Evolutionary conservation across 2,329 filamentous ascomycete species (phyloP), one percentile per base, ranked within the genome.

Genomic region (Aspergillus phoenicis): DNA sequence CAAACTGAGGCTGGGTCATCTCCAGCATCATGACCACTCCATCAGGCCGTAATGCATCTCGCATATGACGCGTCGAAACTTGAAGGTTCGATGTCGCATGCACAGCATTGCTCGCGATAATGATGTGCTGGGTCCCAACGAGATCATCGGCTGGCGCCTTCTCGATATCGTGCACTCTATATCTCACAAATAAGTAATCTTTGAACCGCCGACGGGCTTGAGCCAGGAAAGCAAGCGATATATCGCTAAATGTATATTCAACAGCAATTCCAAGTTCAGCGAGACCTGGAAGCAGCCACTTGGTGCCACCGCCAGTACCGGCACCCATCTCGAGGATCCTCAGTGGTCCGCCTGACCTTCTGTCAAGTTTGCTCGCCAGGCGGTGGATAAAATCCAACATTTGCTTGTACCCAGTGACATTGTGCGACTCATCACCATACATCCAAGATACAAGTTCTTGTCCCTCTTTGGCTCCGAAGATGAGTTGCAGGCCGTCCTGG

Each of bases 301-400:
- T 66, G 0, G 78, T 79, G 0, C 76, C 77, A 1, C 75, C 77
- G 0, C 78, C 75, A 1, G 74, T 78, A 1, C 75, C 77, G 5
- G 71, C 77, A 1, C 77, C 77, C 52, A 78, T 67, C 48, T 80
- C 77, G 0, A 83, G 70, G 39, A 82, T 77, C 2, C 70, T 66
- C n/a, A 80, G 62, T 3, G 67, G 51, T 6, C 4, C 11, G 1
- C 57, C 49, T 8, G 33, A n/a, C 64, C 71, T 70, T 0, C 70
- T 72, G 6, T 20, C 22, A 2, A 66, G n/a, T 30, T 59, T 61
- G 2, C 45, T 20, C 5, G 65, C 57, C 0, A 73, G 36, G 1
- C 65, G 62, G 3, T 56, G 51, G 20, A 78, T 58, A 57, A 78
- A 73, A 41, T 75, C 71, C 17, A 66, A 67, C 68, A 79, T 75